These are phyloP conservation scores for Lecanosticta acicola DNA, from an alignment of 2,329 filamentous ascomycete genomes.

Conservation along the genomic window DNA sequence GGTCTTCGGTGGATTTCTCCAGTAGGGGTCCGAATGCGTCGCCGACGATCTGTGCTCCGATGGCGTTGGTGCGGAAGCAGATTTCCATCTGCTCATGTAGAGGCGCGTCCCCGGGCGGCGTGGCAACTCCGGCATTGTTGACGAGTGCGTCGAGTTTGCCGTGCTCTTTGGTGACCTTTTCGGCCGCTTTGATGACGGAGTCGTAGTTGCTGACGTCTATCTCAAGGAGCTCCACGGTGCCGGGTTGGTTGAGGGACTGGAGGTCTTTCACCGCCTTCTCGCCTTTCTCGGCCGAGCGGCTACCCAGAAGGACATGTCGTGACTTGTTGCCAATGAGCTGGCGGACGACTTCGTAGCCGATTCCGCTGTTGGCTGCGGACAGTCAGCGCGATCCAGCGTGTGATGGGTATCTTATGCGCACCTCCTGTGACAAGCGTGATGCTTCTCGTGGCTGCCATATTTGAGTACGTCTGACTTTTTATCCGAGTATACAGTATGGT, in stretches of 20 bases:
- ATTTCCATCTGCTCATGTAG: slow-evolving; percentile 23
- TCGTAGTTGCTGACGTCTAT: slow-evolving; percentile 24
- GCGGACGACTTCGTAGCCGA: slow-evolving; percentile 42
- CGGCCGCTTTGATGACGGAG: slow-evolving; percentile 23
- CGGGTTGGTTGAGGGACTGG: slow-evolving; percentile 14
- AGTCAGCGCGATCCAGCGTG: not conserved
- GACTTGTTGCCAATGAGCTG: slow-evolving; percentile 29
- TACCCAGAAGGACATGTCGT: slow-evolving; percentile 37
- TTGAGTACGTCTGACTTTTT: no score
- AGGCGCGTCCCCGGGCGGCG: slow-evolving; percentile 13
- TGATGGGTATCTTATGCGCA: not conserved
- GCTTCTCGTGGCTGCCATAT: not conserved
- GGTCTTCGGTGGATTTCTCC: slow-evolving; percentile 18
- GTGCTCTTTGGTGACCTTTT: slow-evolving; percentile 17
- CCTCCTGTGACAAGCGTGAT: not conserved
- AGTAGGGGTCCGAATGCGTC: slow-evolving; percentile 27
- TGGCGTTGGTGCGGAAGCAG: slow-evolving; percentile 27
- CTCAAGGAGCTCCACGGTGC: slow-evolving; percentile 21
- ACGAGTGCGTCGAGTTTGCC: slow-evolving; percentile 35
- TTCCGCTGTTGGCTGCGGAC: slow-evolving; percentile 37
- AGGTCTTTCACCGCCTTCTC: slow-evolving; percentile 29
- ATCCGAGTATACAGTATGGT: no score
- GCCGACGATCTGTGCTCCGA: slow-evolving; percentile 20
- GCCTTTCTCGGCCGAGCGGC: slow-evolving; percentile 37
- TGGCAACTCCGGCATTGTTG: slow-evolving; percentile 35